Conservation (phyloP, 257 asterid species). For the Cinchona pubescens region DNA sequence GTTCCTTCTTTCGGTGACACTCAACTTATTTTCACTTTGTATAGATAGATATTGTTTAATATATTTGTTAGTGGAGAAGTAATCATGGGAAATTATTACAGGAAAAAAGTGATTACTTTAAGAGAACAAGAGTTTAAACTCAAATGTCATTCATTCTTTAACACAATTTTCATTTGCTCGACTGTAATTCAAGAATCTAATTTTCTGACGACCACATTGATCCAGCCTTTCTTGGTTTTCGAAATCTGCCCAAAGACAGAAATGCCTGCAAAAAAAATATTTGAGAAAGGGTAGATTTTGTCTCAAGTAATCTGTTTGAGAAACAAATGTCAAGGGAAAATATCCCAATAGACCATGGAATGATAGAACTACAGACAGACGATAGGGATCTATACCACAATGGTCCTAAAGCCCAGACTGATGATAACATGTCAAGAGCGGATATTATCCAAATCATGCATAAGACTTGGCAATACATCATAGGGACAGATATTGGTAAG, state of each 20-base stretch:
- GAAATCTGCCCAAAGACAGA: too few species aligned
- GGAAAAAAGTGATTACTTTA: neutral
- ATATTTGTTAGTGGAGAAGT: neutral
- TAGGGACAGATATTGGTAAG: neutral
- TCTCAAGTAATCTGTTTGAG: too few species aligned
- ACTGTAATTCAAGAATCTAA: neutral
- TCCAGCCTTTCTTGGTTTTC: neutral
- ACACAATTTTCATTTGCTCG: neutral
- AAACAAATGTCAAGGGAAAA: too few species aligned
- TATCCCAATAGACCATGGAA: too few species aligned
- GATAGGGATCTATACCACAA: too few species aligned
- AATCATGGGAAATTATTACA: neutral
- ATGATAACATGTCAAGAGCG: neutral
- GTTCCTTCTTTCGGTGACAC: too few species aligned
- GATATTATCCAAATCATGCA: conserved; percentile 3
- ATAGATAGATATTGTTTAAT: neutral
- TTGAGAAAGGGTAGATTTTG: neutral
- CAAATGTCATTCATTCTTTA: neutral
- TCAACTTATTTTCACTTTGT: too few species aligned
- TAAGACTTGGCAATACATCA: neutral
- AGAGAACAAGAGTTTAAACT: neutral
- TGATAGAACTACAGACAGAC: too few species aligned
- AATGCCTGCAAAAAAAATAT: neutral
- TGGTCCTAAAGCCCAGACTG: neutral
- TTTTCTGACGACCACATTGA: neutral